These are phyloP conservation scores for Zygosaccharomyces pseudobailii DNA, from an alignment of 1,139 yeast species.

Conservation along the genomic window DNA sequence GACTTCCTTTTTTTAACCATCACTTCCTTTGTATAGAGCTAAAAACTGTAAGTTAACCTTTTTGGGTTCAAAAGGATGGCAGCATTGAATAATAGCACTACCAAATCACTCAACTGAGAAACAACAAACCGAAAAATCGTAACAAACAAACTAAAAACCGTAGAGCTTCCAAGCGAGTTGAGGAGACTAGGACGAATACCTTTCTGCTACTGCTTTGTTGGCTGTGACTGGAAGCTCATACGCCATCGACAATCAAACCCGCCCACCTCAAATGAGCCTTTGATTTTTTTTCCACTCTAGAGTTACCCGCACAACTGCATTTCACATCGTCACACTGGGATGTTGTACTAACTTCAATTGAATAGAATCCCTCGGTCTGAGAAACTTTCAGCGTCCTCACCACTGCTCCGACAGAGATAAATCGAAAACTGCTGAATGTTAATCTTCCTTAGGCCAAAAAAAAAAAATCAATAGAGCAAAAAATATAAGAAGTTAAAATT, in stretches of 20 bases:
- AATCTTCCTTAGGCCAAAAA: too few species aligned
- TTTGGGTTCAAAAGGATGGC: neutral
- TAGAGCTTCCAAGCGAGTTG: neutral
- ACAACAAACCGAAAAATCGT: neutral
- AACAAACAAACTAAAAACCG: neutral
- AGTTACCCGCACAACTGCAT: neutral
- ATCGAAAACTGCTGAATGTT: too few species aligned
- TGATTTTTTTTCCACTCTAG: neutral
- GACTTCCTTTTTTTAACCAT: constrained; percentile 10
- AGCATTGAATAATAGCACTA: neutral
- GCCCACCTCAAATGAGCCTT: neutral
- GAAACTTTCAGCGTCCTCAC: neutral
- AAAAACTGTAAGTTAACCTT: neutral
- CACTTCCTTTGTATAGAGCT: neutral
- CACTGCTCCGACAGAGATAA: too few species aligned
- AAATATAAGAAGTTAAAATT: too few species aligned
- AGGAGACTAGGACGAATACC: neutral
- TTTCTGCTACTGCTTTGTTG: neutral
- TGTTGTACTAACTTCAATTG: neutral
- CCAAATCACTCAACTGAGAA: neutral
- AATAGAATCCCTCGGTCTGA: neutral
- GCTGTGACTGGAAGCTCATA: neutral
- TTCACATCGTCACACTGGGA: neutral
- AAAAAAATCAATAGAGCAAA: too few species aligned
- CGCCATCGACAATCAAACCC: neutral